A percentile compares a stretch with the other conserved stretches of the same genome.
Evolutionary conservation across 768 basidiomycete species (phyloP).

Genomic region (Podaxis pistillaris): DNA sequence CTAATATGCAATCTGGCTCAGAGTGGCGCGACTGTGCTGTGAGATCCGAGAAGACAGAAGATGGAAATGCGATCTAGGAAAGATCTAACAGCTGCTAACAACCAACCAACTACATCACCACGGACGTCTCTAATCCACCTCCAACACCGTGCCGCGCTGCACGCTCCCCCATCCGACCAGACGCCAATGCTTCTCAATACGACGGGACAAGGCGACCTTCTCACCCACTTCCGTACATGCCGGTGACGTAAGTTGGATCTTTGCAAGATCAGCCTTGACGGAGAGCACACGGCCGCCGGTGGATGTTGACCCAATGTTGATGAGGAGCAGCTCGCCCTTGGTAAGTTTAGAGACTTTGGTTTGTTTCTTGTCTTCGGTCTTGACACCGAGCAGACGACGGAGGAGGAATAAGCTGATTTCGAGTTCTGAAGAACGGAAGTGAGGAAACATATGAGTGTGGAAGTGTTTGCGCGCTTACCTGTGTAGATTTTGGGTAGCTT

Average conservation of each 20-base stretch:
- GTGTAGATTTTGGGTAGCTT: constrained; percentile 93
- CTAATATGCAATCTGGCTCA: no score
- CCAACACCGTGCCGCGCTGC: constrained; percentile 79
- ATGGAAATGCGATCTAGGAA: not conserved
- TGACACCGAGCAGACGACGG: constrained; percentile 94
- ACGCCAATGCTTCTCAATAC: constrained; percentile 99
- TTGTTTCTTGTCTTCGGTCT: constrained; percentile 98
- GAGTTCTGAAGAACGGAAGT: constrained; percentile 51
- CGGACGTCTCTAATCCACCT: constrained; percentile 56
- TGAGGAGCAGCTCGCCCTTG: constrained; percentile 89
- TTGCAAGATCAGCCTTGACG: constrained; percentile 93
- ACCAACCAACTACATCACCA: not conserved
- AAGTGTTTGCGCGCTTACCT: constrained; percentile 39
- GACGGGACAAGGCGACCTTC: constrained; percentile 91
- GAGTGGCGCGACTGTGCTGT: no score
- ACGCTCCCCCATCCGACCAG: constrained; percentile 90
- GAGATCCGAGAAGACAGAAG: not conserved
- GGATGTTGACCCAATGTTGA: constrained; percentile 98
- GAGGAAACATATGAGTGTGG: not conserved
- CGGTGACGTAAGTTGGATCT: constrained; percentile 90
- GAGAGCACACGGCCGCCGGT: constrained; percentile 93
- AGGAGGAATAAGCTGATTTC: constrained; percentile 95
- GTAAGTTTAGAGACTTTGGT: constrained; percentile 91
- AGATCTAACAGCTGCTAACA: not conserved
- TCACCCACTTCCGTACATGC: constrained; percentile 97